These are phyloP conservation scores for Serendipita vermifera DNA, from an alignment of 768 basidiomycete species.

Conservation along the genomic window DNA sequence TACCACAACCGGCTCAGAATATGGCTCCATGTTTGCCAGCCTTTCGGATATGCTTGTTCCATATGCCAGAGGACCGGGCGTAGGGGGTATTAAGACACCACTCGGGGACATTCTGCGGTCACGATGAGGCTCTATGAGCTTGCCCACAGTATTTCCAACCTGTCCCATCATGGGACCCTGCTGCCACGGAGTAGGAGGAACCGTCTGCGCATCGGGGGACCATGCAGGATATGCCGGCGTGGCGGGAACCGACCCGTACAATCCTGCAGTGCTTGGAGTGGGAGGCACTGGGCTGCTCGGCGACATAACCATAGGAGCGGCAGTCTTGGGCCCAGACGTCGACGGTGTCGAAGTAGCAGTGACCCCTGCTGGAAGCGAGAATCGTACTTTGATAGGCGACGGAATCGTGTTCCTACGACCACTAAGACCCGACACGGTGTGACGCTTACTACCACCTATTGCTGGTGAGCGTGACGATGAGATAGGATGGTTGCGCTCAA, in stretches of 20 bases:
- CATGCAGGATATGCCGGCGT: conserved; percentile 66
- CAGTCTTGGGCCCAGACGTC: conserved; percentile 8
- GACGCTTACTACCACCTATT: conserved; percentile 46
- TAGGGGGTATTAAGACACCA: neutral
- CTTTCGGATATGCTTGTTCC: neutral
- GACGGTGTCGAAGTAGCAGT: conserved; percentile 23
- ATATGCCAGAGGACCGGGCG: conserved; percentile 1
- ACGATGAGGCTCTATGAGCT: conserved; percentile 52
- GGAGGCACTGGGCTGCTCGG: neutral
- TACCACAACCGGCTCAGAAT: conserved; percentile 51
- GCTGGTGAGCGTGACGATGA: conserved; percentile 20
- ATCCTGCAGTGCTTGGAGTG: conserved; percentile 17
- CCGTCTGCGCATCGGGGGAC: conserved; percentile 31
- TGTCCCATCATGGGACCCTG: conserved; percentile 43
- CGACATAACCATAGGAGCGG: neutral
- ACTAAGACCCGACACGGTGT: conserved; percentile 32
- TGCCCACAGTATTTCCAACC: conserved; percentile 37
- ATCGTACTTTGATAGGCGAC: conserved; percentile 8
- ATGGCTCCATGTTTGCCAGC: conserved; percentile 28
- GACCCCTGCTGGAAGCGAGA: conserved; percentile 18
- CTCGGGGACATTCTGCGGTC: conserved; percentile 33
- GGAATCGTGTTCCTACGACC: conserved; percentile 10
- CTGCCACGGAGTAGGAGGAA: conserved; percentile 41
- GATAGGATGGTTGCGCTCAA: conserved; percentile 18
- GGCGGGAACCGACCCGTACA: conserved; percentile 28